Percentiles rank a stretch among this genome's conserved stretches.
These are phyloP conservation scores for Penicillium lividum DNA, from an alignment of 495 filamentous ascomycete species.

Conservation along the genomic window DNA sequence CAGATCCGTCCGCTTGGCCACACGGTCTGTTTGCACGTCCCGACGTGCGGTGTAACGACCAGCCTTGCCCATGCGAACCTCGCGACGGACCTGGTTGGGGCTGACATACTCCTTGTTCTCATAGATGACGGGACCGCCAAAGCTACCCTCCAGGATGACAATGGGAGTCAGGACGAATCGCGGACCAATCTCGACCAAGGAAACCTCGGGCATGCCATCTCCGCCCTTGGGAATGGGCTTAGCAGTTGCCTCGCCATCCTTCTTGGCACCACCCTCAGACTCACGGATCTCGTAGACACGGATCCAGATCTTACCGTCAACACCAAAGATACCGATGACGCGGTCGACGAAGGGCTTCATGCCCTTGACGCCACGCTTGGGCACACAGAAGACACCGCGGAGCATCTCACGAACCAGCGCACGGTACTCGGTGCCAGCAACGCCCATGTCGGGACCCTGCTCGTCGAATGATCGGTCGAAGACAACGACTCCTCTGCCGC, in stretches of 20 bases:
- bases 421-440: conserved; percentile 45
- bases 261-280: conserved; percentile 58
- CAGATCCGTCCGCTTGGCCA: conserved; percentile 72
- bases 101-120: conserved; percentile 98
- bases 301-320: conserved; percentile 96
- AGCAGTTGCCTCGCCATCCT: conserved; percentile 34
- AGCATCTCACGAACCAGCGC: conserved; percentile 68
- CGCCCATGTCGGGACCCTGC: conserved; percentile 50
- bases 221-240: conserved; percentile 39
- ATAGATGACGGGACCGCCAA: conserved; percentile 95
- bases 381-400: conserved; percentile 90
- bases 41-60: conserved; percentile 69
- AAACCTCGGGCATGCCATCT: conserved; percentile 64
- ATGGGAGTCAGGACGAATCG: conserved; percentile 95
- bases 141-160: conserved; percentile 90
- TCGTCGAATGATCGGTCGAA: conserved; percentile 86
- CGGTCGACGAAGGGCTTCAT: conserved; percentile 96
- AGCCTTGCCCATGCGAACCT: conserved; percentile 73
- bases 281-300: conserved; percentile 92
- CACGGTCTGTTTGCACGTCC: conserved; percentile 70
- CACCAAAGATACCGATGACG: conserved; percentile 87
- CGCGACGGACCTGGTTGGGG: conserved; percentile 89
- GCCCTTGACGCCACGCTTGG: conserved; percentile 74
- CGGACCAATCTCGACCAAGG: conserved; percentile 90
- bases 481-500: conserved; percentile 88